These are phyloP conservation scores for Aureobasidium vineae DNA, from an alignment of 2,329 filamentous ascomycete genomes.

Conservation along the genomic window DNA sequence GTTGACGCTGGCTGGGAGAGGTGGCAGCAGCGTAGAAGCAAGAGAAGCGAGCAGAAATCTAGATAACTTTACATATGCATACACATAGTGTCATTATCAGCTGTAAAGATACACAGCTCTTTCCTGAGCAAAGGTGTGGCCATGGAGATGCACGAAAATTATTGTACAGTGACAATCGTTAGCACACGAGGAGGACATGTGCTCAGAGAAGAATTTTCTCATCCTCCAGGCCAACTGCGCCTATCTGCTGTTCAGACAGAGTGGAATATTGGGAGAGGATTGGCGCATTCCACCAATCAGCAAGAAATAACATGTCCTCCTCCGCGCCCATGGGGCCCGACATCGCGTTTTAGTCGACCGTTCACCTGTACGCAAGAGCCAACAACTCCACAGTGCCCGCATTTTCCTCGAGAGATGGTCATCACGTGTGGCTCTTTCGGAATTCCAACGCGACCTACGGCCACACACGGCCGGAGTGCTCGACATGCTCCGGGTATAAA, in stretches of 20 bases:
- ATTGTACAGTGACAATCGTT: too few relatives aligned
- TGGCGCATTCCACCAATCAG: conserved; percentile 12
- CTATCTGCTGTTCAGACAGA: neutral
- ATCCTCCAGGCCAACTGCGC: neutral
- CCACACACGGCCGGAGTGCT: neutral
- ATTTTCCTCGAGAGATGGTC: neutral
- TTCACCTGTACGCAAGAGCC: conserved; percentile 8
- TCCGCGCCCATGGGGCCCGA: conserved; percentile 16
- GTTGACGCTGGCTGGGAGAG: conserved; percentile 91
- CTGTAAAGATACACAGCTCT: neutral
- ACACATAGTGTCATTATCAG: neutral
- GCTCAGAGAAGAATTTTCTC: conserved; percentile 11
- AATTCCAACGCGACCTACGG: conserved; percentile 3
- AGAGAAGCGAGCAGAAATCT: conserved; percentile 29
- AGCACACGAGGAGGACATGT: too few relatives aligned
- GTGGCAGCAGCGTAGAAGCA: conserved; percentile 64
- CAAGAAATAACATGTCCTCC: neutral
- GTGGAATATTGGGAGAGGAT: neutral
- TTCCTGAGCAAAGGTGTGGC: neutral
- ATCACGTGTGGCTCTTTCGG: conserved; percentile 22
- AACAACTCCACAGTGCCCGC: conserved; percentile 18
- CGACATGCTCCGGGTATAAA: conserved; percentile 6
- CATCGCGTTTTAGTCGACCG: conserved; percentile 14
- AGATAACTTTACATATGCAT: neutral
- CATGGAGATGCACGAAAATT: neutral